phyloP scores from a whole-genome alignment of 768 basidiomycete genomes.

The Suillus subluteus region DNA sequence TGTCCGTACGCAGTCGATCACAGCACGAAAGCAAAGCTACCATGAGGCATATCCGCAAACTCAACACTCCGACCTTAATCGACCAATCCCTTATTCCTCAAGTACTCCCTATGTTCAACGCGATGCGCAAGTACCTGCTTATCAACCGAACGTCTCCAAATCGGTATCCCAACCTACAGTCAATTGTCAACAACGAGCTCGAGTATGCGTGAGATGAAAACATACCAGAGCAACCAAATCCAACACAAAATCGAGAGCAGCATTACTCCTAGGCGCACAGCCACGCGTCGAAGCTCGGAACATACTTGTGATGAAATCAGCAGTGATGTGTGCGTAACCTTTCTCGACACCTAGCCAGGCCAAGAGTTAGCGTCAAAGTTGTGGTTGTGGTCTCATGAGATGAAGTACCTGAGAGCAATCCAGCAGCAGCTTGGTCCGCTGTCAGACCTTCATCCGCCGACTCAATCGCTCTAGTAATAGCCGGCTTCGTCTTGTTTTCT shows the following conservation, averaged over 20 bases:
- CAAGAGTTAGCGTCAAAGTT: neutral
- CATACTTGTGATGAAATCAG: conserved; percentile 65
- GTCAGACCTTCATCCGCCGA: conserved; percentile 66
- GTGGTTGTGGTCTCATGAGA: neutral
- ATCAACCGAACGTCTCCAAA: conserved; percentile 57
- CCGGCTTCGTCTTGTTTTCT: conserved; percentile 80
- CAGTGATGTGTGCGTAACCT: conserved; percentile 75
- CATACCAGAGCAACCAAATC: conserved; percentile 52
- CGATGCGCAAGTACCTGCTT: conserved; percentile 47
- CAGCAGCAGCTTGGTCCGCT: conserved; percentile 63
- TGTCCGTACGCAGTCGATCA: neutral
- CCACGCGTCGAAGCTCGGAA: conserved; percentile 74
- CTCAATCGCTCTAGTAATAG: conserved; percentile 76
- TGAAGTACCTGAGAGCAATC: conserved; percentile 59
- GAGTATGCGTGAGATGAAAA: conserved; percentile 12
- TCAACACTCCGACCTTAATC: neutral
- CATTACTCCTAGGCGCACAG: conserved; percentile 59
- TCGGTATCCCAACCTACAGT: conserved; percentile 50
- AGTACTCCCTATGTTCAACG: conserved; percentile 50
- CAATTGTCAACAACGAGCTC: conserved; percentile 5
- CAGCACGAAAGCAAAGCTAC: neutral
- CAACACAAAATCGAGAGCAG: conserved; percentile 52
- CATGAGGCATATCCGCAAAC: neutral
- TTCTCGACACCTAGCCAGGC: conserved; percentile 59
- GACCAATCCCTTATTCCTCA: conserved; percentile 49